Evolutionary conservation across 2,329 filamentous ascomycete species (phyloP), one percentile per base, ranked within the genome.

Genomic region (Scedosporium boydii): DNA sequence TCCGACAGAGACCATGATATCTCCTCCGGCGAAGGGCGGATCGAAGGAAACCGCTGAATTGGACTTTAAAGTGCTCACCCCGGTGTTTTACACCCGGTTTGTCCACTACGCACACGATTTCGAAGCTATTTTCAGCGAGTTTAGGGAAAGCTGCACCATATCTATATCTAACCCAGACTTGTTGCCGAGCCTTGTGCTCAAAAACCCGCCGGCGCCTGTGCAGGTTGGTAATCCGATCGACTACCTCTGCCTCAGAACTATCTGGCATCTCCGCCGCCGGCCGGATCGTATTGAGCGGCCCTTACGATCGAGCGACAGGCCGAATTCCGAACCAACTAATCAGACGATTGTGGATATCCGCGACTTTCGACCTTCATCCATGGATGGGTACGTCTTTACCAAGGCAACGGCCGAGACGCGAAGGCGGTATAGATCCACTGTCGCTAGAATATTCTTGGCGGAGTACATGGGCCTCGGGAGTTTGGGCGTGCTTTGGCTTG

Each of bases 71-170:
- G 75, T 90, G 4, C 71, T 88, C 21, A 87, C 84, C 0, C 87
- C 88, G 0, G 77, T 75, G 0, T 91, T 91, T 69, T 91, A 91
- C 74, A 79, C 82, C 12, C 80, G 86, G 29, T 85, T 90, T 58
- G 77, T 86, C 0, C 79, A 82, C 65, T 89, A 90, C 68, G 76
- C 82, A 0, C 79, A 87, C 68, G 82, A 84, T 23, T 77, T 83
- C 18, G 83, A 87, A 66, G 85, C 84, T 0, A 75, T 89, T 34
- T 82, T 86, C 62, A 78, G 80, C 63, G 86, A 89, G 69, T 69
- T 83, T 68, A 71, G 81, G 55, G 84, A 85, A 63, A 87, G 80
- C 65, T 74, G 77, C 46, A 89, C 86, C 0, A 70, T 87, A 6
- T 81, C 77, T 74, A 72, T 87, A 9, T 83, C 85, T 5, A 77